Conservation (phyloP, 2,329 filamentous ascomycete genomes). For the Verticillium nonalfalfae region DNA sequence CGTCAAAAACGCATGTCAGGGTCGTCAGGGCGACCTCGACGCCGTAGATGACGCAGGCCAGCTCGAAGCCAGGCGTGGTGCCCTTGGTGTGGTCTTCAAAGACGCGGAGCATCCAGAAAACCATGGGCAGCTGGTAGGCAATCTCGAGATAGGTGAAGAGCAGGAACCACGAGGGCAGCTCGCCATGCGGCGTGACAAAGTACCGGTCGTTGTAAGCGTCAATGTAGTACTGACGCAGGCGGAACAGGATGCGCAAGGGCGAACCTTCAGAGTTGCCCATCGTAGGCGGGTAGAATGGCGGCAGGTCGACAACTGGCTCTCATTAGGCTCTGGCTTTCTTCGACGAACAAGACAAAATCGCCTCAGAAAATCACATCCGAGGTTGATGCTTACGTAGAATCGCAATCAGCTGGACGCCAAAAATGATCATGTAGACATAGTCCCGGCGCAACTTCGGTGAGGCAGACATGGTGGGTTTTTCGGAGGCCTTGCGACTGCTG, state of each 20-base stretch:
- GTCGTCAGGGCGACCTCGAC: constrained; percentile 46
- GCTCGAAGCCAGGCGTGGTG: constrained; percentile 32
- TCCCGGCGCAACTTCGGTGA: constrained; percentile 17
- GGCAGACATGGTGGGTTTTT: constrained; percentile 5
- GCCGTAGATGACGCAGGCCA: constrained; percentile 44
- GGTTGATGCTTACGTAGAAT: constrained; percentile 12
- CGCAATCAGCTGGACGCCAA: constrained; percentile 19
- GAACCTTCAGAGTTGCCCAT: constrained; percentile 33
- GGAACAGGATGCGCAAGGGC: constrained; percentile 40
- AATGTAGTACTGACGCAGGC: constrained; percentile 40
- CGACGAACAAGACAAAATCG: too few species aligned
- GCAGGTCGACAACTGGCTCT: constrained; percentile 43
- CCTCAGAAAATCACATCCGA: not conserved
- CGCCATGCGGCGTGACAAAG: constrained; percentile 28
- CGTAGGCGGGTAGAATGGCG: constrained; percentile 42
- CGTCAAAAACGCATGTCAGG: constrained; percentile 42
- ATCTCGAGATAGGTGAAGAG: constrained; percentile 45
- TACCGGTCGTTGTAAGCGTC: constrained; percentile 46
- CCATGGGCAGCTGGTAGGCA: constrained; percentile 42
- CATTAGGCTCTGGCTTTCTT: too few species aligned
- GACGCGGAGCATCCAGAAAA: constrained; percentile 36
- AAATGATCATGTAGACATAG: constrained; percentile 26
- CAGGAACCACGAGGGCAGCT: constrained; percentile 41
- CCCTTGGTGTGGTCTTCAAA: constrained; percentile 22
- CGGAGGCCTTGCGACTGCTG: not conserved